Evolutionary conservation across 106 monocot species (phyloP).

Genomic region (Agapanthus africanus): DNA sequence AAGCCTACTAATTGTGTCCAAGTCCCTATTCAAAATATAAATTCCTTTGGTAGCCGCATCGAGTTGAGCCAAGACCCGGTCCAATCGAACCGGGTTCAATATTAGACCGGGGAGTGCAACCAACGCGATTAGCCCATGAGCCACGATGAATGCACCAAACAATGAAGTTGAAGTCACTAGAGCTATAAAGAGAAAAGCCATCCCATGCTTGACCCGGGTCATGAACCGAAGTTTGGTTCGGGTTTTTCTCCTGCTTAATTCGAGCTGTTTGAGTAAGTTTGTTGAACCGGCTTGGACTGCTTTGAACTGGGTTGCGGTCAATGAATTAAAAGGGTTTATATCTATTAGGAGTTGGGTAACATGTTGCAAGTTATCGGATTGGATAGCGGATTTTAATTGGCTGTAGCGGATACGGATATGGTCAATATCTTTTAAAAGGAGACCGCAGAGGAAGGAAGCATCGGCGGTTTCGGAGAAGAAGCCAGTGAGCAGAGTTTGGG

Average conservation of each 20-base stretch:
- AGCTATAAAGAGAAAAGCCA: conserved; percentile 27
- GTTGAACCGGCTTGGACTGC: conserved; percentile 30
- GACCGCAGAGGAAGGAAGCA: conserved; percentile 58
- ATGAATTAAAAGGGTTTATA: conserved; percentile 18
- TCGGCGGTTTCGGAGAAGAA: conserved; percentile 57
- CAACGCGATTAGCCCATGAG: conserved; percentile 39
- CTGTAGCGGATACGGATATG: conserved; percentile 31
- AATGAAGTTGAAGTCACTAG: conserved; percentile 25
- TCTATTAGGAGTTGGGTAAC: conserved; percentile 12
- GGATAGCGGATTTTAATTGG: conserved; percentile 12
- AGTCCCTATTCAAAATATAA: conserved; percentile 56
- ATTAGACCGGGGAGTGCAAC: conserved; percentile 15
- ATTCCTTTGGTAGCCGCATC: conserved; percentile 57
- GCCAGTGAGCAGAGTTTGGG: conserved; percentile 29
- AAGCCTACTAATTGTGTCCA: conserved; percentile 67
- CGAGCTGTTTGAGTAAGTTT: conserved; percentile 37
- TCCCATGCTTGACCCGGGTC: conserved; percentile 16
- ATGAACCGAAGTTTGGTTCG: conserved; percentile 26
- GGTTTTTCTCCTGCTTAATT: conserved; percentile 26
- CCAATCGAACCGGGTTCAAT: conserved; percentile 11
- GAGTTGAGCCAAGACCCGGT: conserved; percentile 30
- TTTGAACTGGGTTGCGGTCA: conserved; percentile 13
- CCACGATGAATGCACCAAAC: conserved; percentile 26
- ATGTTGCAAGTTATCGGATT: conserved; percentile 11
- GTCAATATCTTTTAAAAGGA: conserved; percentile 52